Evolutionary conservation across 345 rosid genomes (phyloP).

Genomic region (Arabidopsis suecica): DNA sequence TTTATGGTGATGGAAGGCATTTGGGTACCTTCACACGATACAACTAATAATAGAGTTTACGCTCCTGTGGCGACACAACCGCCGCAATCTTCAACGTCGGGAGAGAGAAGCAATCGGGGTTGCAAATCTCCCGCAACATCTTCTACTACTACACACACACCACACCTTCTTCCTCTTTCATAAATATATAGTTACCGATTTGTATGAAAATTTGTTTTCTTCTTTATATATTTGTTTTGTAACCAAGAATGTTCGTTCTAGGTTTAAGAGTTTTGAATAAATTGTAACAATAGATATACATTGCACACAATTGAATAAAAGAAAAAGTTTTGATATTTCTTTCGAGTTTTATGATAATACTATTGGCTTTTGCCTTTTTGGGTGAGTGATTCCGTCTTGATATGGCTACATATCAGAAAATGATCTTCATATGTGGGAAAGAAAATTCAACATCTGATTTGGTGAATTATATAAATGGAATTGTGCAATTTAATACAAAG

Average conservation of each 20-base stretch:
- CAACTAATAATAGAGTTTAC: slow-evolving; percentile 47
- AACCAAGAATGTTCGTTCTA: slow-evolving; percentile 15
- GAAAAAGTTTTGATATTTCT: background rate
- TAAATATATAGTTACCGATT: background rate
- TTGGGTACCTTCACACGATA: slow-evolving; percentile 69
- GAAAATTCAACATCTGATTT: background rate
- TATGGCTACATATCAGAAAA: background rate
- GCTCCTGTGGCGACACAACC: slow-evolving; percentile 59
- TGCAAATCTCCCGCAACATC: slow-evolving; percentile 71
- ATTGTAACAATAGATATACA: slow-evolving; percentile 3
- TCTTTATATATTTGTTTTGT: background rate
- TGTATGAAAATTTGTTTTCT: background rate
- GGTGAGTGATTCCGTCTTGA: no score
- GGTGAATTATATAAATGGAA: background rate
- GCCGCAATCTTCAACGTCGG: slow-evolving; percentile 49
- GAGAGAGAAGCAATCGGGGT: slow-evolving; percentile 52
- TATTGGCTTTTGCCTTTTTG: no score
- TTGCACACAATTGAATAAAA: background rate
- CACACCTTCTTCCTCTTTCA: slow-evolving; percentile 50
- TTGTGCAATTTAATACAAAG: background rate
- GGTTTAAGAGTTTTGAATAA: slow-evolving; percentile 28
- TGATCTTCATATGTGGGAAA: background rate
- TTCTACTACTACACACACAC: slow-evolving; percentile 73
- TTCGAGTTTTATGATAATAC: no score
- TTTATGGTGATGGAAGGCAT: slow-evolving; percentile 86